These are phyloP conservation scores for Chalaropsis ovoidea DNA, from an alignment of 2,329 filamentous ascomycete genomes.

Conservation along the genomic window DNA sequence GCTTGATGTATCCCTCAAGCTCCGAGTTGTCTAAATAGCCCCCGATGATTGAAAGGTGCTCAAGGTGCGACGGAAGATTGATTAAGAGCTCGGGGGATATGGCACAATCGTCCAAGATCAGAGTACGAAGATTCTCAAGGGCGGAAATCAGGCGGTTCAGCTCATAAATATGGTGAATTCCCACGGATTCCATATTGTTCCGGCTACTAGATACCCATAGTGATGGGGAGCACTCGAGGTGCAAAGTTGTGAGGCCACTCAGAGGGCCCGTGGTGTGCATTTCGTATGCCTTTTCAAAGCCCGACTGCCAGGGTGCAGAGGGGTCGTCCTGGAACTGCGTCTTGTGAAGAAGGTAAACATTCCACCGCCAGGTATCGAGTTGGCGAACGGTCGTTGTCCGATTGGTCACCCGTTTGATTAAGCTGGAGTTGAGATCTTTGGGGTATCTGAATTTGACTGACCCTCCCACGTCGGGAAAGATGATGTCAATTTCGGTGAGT, in stretches of 20 bases:
- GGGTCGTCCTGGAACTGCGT: neutral
- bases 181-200: too few species aligned
- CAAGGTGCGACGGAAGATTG: neutral
- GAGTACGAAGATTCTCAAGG: neutral
- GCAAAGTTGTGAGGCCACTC: neutral
- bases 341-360: neutral
- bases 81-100: neutral
- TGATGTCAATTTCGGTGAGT: slow-evolving; percentile 7
- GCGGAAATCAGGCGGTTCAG: neutral
- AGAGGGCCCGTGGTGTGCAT: slow-evolving; percentile 13
- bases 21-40: neutral
- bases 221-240: too few species aligned
- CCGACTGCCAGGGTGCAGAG: neutral
- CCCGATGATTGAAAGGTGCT: neutral
- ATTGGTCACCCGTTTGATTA: neutral
- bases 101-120: neutral
- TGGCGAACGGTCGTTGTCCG: neutral
- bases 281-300: neutral
- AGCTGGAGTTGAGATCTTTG: neutral
- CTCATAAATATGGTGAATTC: too few species aligned
- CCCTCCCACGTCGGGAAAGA: neutral
- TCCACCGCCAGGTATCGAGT: slow-evolving; percentile 4
- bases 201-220: too few species aligned
- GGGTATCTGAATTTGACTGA: neutral
- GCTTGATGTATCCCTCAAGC: neutral